Percentiles rank a stretch among this genome's conserved stretches.
phyloP scores from a whole-genome alignment of 257 asterid genomes.

The Solanum neorickii region DNA sequence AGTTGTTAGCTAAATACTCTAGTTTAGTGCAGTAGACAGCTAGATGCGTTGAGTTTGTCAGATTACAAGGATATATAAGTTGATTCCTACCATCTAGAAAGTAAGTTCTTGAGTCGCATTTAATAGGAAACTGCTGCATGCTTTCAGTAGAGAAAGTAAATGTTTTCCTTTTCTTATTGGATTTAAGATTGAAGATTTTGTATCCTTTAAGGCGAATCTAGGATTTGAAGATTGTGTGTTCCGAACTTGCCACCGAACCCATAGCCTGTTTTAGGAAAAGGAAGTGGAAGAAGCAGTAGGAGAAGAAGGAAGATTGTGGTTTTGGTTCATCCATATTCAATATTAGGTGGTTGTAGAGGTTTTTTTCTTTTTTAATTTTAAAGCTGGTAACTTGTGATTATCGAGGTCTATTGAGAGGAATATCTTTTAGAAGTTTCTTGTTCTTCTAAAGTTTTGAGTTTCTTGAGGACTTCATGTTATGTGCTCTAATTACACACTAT shows the following conservation, averaged over 20 bases:
- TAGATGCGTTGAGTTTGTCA: background rate
- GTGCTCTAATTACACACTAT: background rate
- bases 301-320: conserved; percentile 6
- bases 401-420: conserved; percentile 22
- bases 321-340: conserved; percentile 44
- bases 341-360: conserved; percentile 31
- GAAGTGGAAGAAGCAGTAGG: background rate
- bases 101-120: background rate
- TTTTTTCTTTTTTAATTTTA: too few relatives aligned
- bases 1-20: background rate
- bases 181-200: too few relatives aligned
- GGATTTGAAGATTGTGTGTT: too few relatives aligned
- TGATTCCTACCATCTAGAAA: background rate
- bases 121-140: background rate
- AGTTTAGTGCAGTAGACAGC: background rate
- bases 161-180: too few relatives aligned
- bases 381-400: background rate
- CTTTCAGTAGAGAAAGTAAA: background rate
- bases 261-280: too few relatives aligned
- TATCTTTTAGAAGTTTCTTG: background rate
- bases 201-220: too few relatives aligned
- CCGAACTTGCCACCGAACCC: too few relatives aligned
- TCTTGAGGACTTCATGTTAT: background rate
- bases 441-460: background rate
- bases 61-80: background rate